These are phyloP conservation scores for Backusella sp. DNA, from an alignment of 192 early-diverging fungal genomes.

Conservation along the genomic window DNA sequence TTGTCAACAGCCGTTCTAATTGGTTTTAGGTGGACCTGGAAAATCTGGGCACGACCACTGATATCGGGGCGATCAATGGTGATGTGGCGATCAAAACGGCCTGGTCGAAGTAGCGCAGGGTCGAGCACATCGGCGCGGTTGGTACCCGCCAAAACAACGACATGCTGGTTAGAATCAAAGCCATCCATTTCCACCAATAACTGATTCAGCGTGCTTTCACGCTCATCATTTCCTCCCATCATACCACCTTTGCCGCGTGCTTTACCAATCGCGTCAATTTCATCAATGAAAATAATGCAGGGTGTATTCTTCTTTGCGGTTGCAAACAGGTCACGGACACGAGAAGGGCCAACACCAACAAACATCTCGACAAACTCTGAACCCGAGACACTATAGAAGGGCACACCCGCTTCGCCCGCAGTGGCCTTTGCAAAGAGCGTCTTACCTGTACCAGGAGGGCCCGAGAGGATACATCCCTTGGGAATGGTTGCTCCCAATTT, in stretches of 20 bases:
- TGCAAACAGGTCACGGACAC: conserved; percentile 95
- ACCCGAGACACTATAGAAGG: conserved; percentile 96
- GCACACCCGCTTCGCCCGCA: conserved; percentile 97
- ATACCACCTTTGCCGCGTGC: conserved; percentile 86
- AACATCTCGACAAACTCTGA: conserved; percentile 99
- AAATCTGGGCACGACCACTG: conserved; percentile 91
- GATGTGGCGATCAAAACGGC: conserved; percentile 98
- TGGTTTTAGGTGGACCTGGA: conserved; percentile 93
- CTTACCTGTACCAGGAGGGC: conserved; percentile 94
- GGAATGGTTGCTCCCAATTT: conserved; percentile 97
- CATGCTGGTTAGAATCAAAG: conserved; percentile 81
- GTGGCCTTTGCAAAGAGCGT: conserved; percentile 98
- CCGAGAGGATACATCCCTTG: conserved; percentile 94
- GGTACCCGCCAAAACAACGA: conserved; percentile 97
- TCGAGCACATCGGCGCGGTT: conserved; percentile 98
- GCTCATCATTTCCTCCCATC: conserved; percentile 96
- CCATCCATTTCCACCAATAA: conserved; percentile 99
- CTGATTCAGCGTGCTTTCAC: conserved; percentile 97
- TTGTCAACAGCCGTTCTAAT: conserved; percentile 86
- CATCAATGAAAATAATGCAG: conserved; percentile 99
- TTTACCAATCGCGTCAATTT: conserved; percentile 99
- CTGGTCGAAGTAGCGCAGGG: conserved; percentile 92
- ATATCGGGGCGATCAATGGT: conserved; percentile 96
- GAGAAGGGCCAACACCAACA: conserved; percentile 94
- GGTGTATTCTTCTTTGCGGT: conserved; percentile 97